phyloP scores from a whole-genome alignment of 176 grass and related monocot species.

The Thinopyrum elongatum region DNA sequence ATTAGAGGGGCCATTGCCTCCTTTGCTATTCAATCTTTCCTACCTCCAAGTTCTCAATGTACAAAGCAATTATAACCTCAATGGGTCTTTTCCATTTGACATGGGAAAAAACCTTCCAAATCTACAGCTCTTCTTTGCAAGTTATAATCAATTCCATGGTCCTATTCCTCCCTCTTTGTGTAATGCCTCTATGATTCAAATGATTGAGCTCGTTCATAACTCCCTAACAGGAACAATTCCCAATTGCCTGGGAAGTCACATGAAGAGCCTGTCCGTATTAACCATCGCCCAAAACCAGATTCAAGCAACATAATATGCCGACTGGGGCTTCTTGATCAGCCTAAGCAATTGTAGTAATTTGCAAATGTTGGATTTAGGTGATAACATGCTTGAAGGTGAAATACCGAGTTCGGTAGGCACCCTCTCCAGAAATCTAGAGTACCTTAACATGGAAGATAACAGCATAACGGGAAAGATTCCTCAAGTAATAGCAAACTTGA shows the following conservation, averaged over 20 bases:
- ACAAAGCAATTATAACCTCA: background rate
- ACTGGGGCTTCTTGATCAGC: slow-evolving; percentile 10
- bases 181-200: slow-evolving; percentile 14
- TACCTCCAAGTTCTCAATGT: background rate
- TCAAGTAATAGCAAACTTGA: background rate
- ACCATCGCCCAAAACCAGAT: background rate
- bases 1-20: background rate
- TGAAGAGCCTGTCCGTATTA: background rate
- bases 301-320: background rate
- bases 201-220: background rate
- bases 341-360: slow-evolving; percentile 4
- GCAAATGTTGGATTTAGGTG: background rate
- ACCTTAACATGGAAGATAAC: background rate
- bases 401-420: background rate
- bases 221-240: slow-evolving; percentile 19
- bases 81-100: background rate
- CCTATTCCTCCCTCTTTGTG: background rate
- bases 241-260: background rate
- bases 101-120: slow-evolving; percentile 9
- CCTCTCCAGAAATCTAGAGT: background rate
- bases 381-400: background rate
- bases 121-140: background rate
- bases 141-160: slow-evolving; percentile 12
- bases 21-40: slow-evolving; percentile 15
- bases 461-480: slow-evolving; percentile 8